Percentiles rank a stretch among this genome's conserved stretches.
Conservation (phyloP, 2,329 filamentous ascomycete species). For the Dryadomyces quercus-mongolicae region DNA sequence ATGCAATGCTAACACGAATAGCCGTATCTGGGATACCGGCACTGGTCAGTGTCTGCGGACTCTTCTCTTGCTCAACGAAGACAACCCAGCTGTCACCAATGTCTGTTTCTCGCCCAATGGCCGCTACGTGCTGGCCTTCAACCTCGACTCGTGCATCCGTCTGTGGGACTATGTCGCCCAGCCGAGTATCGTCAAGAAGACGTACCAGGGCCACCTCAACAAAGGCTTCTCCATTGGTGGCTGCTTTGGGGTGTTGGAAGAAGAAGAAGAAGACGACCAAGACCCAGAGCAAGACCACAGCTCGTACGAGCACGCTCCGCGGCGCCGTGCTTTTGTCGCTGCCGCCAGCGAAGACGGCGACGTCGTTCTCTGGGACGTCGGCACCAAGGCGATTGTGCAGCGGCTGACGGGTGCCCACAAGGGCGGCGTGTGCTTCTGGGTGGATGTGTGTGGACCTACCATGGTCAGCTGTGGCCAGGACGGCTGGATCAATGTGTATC, state of each 20-base stretch:
- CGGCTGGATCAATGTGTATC: conserved; percentile 37
- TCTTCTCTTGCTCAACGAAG: conserved; percentile 91
- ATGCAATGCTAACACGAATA: conserved; percentile 20
- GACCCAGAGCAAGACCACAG: conserved; percentile 11
- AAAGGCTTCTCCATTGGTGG: conserved; percentile 73
- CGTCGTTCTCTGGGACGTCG: conserved; percentile 83
- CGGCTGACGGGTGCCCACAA: conserved; percentile 38
- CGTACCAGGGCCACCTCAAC: conserved; percentile 88
- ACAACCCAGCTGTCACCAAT: conserved; percentile 78
- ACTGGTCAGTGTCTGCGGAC: conserved; percentile 93
- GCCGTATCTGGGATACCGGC: conserved; percentile 87
- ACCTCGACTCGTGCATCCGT: conserved; percentile 77
- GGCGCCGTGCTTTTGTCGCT: conserved; percentile 45
- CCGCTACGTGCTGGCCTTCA: conserved; percentile 83
- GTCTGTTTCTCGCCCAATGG: conserved; percentile 93
- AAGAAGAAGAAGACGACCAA: conserved; percentile 6
- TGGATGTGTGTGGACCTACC: conserved; percentile 43
- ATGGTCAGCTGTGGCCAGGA: conserved; percentile 49
- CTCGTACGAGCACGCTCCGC: background rate
- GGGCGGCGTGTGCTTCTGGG: conserved; percentile 52
- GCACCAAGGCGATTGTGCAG: conserved; percentile 73
- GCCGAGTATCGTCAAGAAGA: conserved; percentile 67
- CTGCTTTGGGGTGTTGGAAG: conserved; percentile 54
- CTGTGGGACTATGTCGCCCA: conserved; percentile 94
- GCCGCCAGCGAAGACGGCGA: conserved; percentile 81